Conservation (phyloP, 225 moss, liverwort and hornwort species). For the Climacium dendroides region DNA sequence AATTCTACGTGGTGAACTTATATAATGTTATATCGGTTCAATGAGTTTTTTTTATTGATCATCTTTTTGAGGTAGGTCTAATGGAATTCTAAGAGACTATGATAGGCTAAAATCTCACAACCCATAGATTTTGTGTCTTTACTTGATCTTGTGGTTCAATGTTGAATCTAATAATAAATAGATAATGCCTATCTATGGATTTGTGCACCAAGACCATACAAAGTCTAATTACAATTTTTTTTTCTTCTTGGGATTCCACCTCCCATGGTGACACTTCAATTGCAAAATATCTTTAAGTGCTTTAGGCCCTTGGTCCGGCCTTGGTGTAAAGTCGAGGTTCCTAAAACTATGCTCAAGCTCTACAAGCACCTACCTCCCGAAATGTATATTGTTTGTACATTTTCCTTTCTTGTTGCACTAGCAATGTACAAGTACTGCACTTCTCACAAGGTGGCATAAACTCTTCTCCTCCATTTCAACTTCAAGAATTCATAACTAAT, state of each 20-base stretch:
- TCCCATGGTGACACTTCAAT: too few relatives aligned
- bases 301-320: too few relatives aligned
- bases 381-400: too few relatives aligned
- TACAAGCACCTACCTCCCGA: neutral
- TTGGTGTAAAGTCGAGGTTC: neutral
- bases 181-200: fast-evolving
- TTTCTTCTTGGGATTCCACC: neutral
- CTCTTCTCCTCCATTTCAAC: neutral
- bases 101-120: neutral
- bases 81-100: neutral
- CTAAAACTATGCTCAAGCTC: fast-evolving
- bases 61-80: neutral
- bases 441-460: neutral
- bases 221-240: too few relatives aligned
- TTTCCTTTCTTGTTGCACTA: neutral
- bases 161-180: too few relatives aligned
- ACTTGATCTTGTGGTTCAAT: fast-evolving
- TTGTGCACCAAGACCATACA: too few relatives aligned
- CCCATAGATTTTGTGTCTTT: fast-evolving
- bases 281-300: too few relatives aligned
- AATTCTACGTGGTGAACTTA: neutral
- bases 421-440: neutral
- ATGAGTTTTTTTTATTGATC: neutral
- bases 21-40: too few relatives aligned
- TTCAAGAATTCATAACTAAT: neutral